Percentiles rank a stretch among this genome's conserved stretches.
Evolutionary conservation across 2,329 filamentous ascomycete genomes (phyloP).

Genomic region (Ophiostoma tasmaniense): DNA sequence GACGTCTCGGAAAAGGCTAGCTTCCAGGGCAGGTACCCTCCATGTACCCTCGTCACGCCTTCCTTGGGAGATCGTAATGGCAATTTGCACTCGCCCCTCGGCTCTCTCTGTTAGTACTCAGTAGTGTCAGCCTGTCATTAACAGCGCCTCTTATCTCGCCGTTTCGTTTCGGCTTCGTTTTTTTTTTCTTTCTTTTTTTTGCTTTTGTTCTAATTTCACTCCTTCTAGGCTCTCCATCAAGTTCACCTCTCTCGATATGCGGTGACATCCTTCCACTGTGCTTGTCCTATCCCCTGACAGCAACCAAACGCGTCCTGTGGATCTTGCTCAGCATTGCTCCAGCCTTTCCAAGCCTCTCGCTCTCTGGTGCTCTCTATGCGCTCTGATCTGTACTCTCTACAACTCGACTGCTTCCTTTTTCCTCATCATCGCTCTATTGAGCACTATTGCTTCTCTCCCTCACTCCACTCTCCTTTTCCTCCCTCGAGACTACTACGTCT

Average conservation of each 20-base stretch:
- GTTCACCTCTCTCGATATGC: background rate
- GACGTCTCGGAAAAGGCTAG: background rate
- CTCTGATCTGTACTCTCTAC: background rate
- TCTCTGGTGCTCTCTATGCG: background rate
- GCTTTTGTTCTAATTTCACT: background rate
- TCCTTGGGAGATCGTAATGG: background rate
- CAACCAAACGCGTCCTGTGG: background rate
- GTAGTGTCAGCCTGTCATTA: background rate
- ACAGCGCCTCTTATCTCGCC: background rate
- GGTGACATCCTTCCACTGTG: background rate
- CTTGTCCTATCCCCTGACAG: background rate
- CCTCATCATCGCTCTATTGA: background rate
- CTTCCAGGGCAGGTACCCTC: background rate
- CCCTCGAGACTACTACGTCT: background rate
- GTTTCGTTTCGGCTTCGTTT: background rate
- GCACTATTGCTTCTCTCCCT: constrained; percentile 1
- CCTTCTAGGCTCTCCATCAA: background rate
- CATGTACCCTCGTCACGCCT: background rate
- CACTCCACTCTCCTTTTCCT: background rate
- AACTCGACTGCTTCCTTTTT: background rate
- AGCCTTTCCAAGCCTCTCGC: background rate
- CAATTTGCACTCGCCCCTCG: background rate
- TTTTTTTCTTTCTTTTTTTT: background rate
- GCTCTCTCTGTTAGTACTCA: background rate
- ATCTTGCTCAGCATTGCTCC: background rate